Percentiles rank a stretch among this genome's conserved stretches.
phyloP scores from a whole-genome alignment of 139 green algal genomes.

The Dunaliella primolecta region DNA sequence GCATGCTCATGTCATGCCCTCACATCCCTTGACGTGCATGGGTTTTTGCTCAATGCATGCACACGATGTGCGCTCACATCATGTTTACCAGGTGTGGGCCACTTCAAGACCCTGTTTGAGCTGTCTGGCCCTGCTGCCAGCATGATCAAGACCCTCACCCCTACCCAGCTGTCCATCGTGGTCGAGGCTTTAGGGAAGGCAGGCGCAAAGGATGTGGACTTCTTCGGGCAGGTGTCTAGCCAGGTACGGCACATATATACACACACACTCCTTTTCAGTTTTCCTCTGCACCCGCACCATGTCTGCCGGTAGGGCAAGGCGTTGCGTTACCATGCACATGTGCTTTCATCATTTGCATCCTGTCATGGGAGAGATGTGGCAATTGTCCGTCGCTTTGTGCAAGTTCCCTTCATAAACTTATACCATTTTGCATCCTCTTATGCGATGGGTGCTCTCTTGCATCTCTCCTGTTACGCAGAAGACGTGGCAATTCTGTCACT shows the following conservation, averaged over 20 bases:
- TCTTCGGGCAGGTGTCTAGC: conserved; percentile 17
- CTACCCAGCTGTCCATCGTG: conserved; percentile 40
- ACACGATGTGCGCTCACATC: not conserved
- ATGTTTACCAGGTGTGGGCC: conserved; percentile 18
- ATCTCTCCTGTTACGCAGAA: too few species aligned
- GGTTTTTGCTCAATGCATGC: not conserved
- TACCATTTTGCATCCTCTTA: too few species aligned
- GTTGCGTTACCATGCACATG: not conserved
- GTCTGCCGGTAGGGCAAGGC: not conserved
- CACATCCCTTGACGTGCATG: too few species aligned
- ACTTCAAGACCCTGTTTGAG: conserved; percentile 47
- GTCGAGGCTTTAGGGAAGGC: conserved; percentile 49
- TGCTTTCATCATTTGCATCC: not conserved
- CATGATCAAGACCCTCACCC: conserved; percentile 34
- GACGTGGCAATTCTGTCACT: too few species aligned
- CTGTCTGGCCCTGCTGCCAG: conserved; percentile 36
- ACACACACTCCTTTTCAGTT: not conserved
- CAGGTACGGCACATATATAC: not conserved
- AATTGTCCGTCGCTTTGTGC: conserved; percentile 4
- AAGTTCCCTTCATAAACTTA: too few species aligned
- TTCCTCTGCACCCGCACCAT: not conserved
- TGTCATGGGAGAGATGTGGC: too few species aligned
- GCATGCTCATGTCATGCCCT: too few species aligned
- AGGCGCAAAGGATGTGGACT: conserved; percentile 35
- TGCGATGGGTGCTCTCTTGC: too few species aligned